A percentile compares a stretch with the other conserved stretches of the same genome.
Evolutionary conservation across 2,329 filamentous ascomycete species (phyloP).

Genomic region (Rhynchosporium secalis): DNA sequence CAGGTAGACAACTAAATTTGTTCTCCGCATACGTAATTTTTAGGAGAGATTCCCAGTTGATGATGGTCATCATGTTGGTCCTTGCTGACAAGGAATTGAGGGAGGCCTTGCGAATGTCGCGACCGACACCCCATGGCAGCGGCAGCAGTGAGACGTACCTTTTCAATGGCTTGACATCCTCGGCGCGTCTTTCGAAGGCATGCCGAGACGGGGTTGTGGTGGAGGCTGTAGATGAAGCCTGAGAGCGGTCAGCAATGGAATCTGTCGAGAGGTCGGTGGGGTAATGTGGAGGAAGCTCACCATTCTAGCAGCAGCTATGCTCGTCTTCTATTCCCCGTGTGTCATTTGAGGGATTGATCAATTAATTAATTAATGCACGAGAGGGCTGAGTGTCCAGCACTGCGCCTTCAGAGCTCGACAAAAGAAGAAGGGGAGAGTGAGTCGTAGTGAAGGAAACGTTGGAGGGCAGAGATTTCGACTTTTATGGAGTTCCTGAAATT

Average conservation of each 20-base stretch:
- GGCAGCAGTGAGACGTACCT: conserved; percentile 61
- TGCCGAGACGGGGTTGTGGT: conserved; percentile 59
- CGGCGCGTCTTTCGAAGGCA: conserved; percentile 77
- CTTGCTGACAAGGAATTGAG: conserved; percentile 20
- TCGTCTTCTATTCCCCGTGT: conserved; percentile 31
- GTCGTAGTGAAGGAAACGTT: not conserved
- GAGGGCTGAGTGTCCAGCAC: conserved; percentile 38
- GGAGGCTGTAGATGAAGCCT: conserved; percentile 51
- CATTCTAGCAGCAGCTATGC: conserved; percentile 34
- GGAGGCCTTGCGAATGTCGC: conserved; percentile 16
- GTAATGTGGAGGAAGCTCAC: conserved; percentile 24
- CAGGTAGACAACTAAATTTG: conserved; percentile 77
- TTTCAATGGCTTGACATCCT: conserved; percentile 84
- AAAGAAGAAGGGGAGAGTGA: conserved; percentile 15
- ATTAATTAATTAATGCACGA: conserved; percentile 11
- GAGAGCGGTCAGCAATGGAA: conserved; percentile 20
- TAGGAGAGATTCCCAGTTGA: conserved; percentile 99
- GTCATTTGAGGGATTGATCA: not conserved
- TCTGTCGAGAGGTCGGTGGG: not conserved
- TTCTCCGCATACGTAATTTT: conserved; percentile 83
- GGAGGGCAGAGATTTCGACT: not conserved
- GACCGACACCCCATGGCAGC: not conserved
- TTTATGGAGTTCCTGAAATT: not conserved
- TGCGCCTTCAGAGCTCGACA: conserved; percentile 16
- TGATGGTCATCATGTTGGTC: conserved; percentile 70